Evolutionary conservation across 139 green algal species (phyloP).

Genomic region (Chlamydomonas eustigma): DNA sequence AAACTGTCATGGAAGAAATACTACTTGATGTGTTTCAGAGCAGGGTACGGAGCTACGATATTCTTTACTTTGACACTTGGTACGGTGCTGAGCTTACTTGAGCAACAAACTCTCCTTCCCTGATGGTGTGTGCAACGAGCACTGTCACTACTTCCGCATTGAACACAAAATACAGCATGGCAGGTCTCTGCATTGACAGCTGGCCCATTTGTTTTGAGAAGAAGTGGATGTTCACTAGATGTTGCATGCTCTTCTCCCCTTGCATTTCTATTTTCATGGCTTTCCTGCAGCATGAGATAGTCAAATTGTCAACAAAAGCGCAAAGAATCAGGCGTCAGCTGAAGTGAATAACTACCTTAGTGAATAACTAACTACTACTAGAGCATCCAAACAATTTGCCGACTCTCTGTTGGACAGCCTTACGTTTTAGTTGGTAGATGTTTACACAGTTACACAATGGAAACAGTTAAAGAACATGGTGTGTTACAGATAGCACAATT

Average conservation of each 20-base stretch:
- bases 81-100: constrained; percentile 74
- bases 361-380: neutral
- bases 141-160: constrained; percentile 71
- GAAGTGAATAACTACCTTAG: neutral
- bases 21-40: too few species aligned
- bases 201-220: neutral
- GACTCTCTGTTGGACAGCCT: too few species aligned
- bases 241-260: constrained; percentile 52
- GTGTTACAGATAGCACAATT: too few species aligned
- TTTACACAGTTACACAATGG: too few species aligned
- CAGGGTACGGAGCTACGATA: too few species aligned
- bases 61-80: too few species aligned
- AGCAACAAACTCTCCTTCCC: constrained; percentile 86
- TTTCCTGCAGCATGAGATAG: neutral
- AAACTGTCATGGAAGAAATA: too few species aligned
- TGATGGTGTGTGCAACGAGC: constrained; percentile 86
- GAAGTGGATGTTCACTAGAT: constrained; percentile 92
- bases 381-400: neutral
- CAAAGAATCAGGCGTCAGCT: neutral
- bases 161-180: constrained; percentile 98
- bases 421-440: too few species aligned
- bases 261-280: neutral
- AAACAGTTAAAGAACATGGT: too few species aligned
- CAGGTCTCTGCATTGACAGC: constrained; percentile 24
- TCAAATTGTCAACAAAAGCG: constrained; percentile 1